These are phyloP conservation scores for Aspergillus sp. DNA, from an alignment of 2,329 filamentous ascomycete species.

Conservation along the genomic window DNA sequence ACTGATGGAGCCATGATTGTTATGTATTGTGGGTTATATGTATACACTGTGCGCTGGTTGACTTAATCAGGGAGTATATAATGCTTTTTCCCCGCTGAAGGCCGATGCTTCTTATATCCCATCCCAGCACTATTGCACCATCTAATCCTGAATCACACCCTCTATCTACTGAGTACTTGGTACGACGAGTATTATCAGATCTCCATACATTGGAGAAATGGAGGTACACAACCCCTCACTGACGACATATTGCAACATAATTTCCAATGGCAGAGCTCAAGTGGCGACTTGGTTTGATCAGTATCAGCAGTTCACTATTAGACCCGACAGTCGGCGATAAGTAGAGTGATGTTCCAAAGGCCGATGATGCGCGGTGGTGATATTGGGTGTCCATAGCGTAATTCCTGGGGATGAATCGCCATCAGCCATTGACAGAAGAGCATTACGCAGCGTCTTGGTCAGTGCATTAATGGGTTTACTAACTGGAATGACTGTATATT, in stretches of 20 bases:
- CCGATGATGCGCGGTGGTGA: background rate
- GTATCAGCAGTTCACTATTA: no score
- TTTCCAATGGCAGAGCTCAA: background rate
- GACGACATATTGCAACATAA: slow-evolving; percentile 10
- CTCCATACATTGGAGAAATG: background rate
- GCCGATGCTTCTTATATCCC: background rate
- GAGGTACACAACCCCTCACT: background rate
- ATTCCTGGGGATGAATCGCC: no score
- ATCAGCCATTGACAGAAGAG: no score
- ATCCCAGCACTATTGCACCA: background rate
- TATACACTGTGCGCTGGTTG: no score
- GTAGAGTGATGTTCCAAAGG: background rate
- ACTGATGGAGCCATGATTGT: background rate
- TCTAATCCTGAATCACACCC: background rate
- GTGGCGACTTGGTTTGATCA: background rate
- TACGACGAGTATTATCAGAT: background rate
- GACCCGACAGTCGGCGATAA: background rate
- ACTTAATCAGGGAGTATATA: no score
- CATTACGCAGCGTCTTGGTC: no score
- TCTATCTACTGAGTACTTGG: background rate
- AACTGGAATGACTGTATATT: no score
- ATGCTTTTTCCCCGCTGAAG: no score
- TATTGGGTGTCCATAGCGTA: background rate
- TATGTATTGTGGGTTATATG: background rate
- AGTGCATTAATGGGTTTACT: no score